Base-by-base conservation (phyloP, 2,329 filamentous ascomycete genomes). In the Graphium sp. region DNA sequence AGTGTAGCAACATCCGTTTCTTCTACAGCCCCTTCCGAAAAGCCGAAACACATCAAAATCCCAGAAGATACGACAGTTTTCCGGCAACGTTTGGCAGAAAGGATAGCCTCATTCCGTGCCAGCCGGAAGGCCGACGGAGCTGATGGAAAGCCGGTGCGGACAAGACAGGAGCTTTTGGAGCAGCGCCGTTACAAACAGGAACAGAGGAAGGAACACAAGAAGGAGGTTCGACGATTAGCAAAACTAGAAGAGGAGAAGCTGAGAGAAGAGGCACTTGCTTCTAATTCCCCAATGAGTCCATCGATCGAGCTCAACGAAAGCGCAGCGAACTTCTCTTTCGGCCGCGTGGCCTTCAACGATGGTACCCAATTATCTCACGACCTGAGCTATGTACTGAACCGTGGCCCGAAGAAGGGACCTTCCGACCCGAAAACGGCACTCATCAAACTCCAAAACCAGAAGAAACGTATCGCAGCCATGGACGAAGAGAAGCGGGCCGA, bases 131-230 rank as follows among this genome's bases (percentile, higher is more conserved):
- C 87, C 5, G 83, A 91, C 41, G 82, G 79, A 5, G 64, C 74
- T 1, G 74, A 91, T 41, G 83, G 83, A 34, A 76, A 78, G 43
- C 75, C 79, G 11, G 81, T 87, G 32, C 74, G 79, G 37, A 92
- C 82, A 35, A 72, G 89, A 35, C 79, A 92, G 53, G 85, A 95
- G 47, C 66, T 98, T 9, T 83, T 98, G 41, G 89, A 95, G 52
- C 70, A 81, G 24, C 72, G 89, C 23, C 72, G 89, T 37, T 73
- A 74, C 46, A 94, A 93, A 56, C 80, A 92, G 48, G 77, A 82
- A 34, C 73, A 84, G 49, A 73, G 83, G 36, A 87, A 85, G 48
- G 74, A 74, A 14, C 78, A 87, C 44, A 95, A 93, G 59, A 89
- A 92, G 52, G 80, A 87, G 44, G 58, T 84, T 33, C 71, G 85